Conservation (phyloP, 2,329 filamentous ascomycete species). For the Verticillium nubilum region DNA sequence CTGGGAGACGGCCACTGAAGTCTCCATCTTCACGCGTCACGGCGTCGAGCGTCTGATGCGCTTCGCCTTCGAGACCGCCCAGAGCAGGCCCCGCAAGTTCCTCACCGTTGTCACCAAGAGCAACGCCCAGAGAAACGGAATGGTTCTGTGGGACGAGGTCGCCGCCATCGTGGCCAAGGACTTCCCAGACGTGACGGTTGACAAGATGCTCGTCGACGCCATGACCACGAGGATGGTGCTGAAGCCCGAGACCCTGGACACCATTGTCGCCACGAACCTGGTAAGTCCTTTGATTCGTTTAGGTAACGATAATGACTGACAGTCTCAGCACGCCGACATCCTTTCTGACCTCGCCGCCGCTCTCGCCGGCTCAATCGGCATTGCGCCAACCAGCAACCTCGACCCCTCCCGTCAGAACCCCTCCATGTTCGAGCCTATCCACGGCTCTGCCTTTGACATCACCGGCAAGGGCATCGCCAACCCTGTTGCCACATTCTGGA, state of each 20-base stretch:
- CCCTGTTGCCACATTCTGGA: conserved; percentile 55
- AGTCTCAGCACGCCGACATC: conserved; percentile 49
- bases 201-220: conserved; percentile 64
- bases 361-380: conserved; percentile 65
- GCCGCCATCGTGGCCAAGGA: conserved; percentile 47
- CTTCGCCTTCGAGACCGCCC: conserved; percentile 58
- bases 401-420: conserved; percentile 52
- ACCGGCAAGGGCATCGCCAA: conserved; percentile 52
- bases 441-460: conserved; percentile 54
- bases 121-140: conserved; percentile 60
- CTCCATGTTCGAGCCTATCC: conserved; percentile 58
- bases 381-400: conserved; percentile 64
- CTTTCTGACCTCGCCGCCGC: conserved; percentile 67
- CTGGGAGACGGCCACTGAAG: conserved; percentile 59
- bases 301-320: conserved; percentile 7
- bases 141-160: conserved; percentile 65
- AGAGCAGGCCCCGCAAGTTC: conserved; percentile 48
- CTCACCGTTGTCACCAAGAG: conserved; percentile 61
- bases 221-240: conserved; percentile 62
- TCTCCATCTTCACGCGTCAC: conserved; percentile 57
- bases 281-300: conserved; percentile 13
- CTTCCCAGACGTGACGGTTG: conserved; percentile 54
- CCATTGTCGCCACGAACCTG: conserved; percentile 59
- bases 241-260: conserved; percentile 54
- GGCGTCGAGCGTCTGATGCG: conserved; percentile 54